Evolutionary conservation across 108 stramenopile species (phyloP), one percentile per base, ranked within the genome.

Genomic region (Fistulifera solaris): DNA sequence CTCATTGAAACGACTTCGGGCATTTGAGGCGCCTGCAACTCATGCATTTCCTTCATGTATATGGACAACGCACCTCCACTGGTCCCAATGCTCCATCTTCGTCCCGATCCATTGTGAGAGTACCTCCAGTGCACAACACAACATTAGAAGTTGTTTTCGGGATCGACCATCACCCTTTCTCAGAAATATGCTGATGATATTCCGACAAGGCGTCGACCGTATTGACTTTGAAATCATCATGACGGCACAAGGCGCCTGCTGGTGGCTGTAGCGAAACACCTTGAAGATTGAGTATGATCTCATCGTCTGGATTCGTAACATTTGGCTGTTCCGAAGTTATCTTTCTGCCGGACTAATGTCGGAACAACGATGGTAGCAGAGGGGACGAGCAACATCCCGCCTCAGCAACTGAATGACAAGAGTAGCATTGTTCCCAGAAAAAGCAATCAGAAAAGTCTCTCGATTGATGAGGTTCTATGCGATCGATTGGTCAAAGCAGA

Each of bases 71-170:
- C 85, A 12, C 89, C 89, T 52, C 81, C 75, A 87, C 83, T 1
- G 89, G 89, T 27, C 73, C 66, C 28, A 90, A 55, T 0, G 83
- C 55, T 10, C 71, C 74, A 38, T 75, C 80, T 53, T 75, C 75
- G 10, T 65, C 48, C 18, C 76, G 73, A 62, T 87, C 80, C 89
- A 90, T 90, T 42, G 89, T 85, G 28, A 90, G 48, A 15, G 89
- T 90, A 21, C 89, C 89, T 47, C 89, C 14, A 85, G 87, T 78
- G 77, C 19, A 73, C 52, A 17, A 50, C 89, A 90, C 16, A 90
- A 52, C n/a, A 78, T 62, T 24, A 75, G 44, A 17, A 79, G 63
- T 24, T 66, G 58, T 38, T 75, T 72, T 35, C 66, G 60, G 38
- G 21, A 41, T 26, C 68, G 61, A 15, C 71, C 76, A 52, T 81